Evolutionary conservation across 148 eudicot genomes (phyloP).

Genomic region (Chenopodium album): DNA sequence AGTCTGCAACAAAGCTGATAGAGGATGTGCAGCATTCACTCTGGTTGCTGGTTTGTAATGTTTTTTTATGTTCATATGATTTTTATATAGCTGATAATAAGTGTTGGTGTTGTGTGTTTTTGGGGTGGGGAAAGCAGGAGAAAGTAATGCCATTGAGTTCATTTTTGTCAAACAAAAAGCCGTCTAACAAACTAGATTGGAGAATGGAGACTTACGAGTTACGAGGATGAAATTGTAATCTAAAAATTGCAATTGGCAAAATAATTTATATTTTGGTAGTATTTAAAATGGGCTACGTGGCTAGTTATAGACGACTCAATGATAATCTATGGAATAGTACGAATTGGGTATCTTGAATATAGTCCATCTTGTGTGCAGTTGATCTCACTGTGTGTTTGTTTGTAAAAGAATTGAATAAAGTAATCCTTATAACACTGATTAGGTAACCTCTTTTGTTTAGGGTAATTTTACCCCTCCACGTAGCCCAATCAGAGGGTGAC

Average conservation of each 20-base stretch:
- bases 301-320: not conserved
- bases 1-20: too few species aligned
- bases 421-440: too few species aligned
- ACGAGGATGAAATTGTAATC: not conserved
- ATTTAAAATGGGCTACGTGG: not conserved
- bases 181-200: not conserved
- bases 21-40: not conserved
- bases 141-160: not conserved
- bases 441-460: too few species aligned
- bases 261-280: not conserved
- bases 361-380: too few species aligned
- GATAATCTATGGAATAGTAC: too few species aligned
- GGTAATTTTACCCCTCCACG: too few species aligned
- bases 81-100: not conserved
- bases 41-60: not conserved
- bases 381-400: too few species aligned
- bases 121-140: not conserved
- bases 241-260: not conserved
- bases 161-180: not conserved
- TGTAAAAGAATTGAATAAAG: too few species aligned
- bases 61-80: not conserved
- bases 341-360: too few species aligned
- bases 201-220: not conserved
- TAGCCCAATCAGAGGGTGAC: too few species aligned
- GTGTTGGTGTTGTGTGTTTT: not conserved